Base-by-base conservation (phyloP, 164 flowering plant genomes). In the Vitis riparia region DNA sequence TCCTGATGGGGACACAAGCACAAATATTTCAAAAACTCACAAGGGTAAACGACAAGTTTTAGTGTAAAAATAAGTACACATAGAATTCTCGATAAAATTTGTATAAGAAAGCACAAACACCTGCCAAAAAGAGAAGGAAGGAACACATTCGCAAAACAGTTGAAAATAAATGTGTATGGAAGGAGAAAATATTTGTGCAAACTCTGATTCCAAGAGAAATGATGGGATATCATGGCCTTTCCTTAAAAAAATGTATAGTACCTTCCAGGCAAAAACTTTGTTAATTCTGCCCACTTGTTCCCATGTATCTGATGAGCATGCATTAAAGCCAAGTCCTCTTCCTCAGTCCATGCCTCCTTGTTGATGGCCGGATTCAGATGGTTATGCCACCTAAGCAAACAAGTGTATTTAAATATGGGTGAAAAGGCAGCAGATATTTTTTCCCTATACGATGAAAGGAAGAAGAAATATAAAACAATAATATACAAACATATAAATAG, bases 321-420 rank as follows among this genome's bases (percentile, higher is more conserved):
- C 78, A 93, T 86, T 69, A 96, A 69, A 71, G 89, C 84, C 82
- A 96, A 62, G 74, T 96, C 99, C 79, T 96, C 99, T 71, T 90
- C 95, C 73, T 91, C 93, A n/a, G 95, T 90, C 99, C 99, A 96
- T 65, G 98, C 97, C 77, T 96, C 94, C 77, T 87, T 91, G 78
- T 93, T 95, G 78, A 95, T 95, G 48, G 76, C 58, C 63, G 99
- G 99, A 82, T 96, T 96, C 27, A 96, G 91, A 84, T 96, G 99
- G 83, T 96, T 96, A 80, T 96, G 98, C 99, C 99, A 96, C 89
- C 98, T 93, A 71, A 68, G 17, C 44, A 55, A 12, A 37, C 23
- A 55, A 44, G 23, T 0, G 11, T 15, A 13, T 15, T 9, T 16
- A 13, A 16, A 37, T 37, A 37, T 0, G 7, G 44, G 44, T 37